Evolutionary conservation across 331 rosid genomes (phyloP), one percentile per base, ranked within the genome.

Genomic region (Acacia pycnantha): DNA sequence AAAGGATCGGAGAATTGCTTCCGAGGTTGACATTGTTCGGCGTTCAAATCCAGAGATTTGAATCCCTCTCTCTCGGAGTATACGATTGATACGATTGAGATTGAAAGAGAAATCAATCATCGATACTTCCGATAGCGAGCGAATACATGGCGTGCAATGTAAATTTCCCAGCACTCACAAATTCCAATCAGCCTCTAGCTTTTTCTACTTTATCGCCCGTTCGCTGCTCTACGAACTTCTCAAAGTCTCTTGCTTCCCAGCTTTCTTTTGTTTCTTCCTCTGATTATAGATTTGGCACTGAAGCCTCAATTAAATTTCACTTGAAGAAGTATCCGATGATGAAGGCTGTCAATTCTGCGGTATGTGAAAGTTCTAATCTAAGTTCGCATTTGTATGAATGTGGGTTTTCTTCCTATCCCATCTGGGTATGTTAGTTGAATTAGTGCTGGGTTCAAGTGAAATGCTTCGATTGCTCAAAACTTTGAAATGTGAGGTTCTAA

Each of bases 91-190:
- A 40, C 58, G 37, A 46, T 44, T 22, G 58, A 71, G 56, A 24
- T 44, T 22, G 76, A 71, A 14, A 71, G 58, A 5, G 37, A 24
- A 43, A 43, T 26, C 35, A 61, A 61, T 70, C 27, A 43, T 70
- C 35, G n/a, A 70, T 41, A 41, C 35, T 70, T 14, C 13, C 16
- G 41, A 44, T 21, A 37, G 41, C 41, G 41, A 40, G 16, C 48
- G 53, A 69, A 66, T 66, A 7, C 14, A 87, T 87, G 90, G 83
- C 79, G 26, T 76, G 79, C 85, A 70, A 46, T 53, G 69, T 61
- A 21, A 86, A 65, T 79, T 77, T 83, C 56, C 71, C 85, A 6
- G 56, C 84, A 27, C 15, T 74, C 5, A 16, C 84, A 0, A 50
- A 58, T 54, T 75, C 90, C 27, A 90, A 83, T 47, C 82, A 81